phyloP scores from a whole-genome alignment of 331 rosid species.

The Acacia concinna region DNA sequence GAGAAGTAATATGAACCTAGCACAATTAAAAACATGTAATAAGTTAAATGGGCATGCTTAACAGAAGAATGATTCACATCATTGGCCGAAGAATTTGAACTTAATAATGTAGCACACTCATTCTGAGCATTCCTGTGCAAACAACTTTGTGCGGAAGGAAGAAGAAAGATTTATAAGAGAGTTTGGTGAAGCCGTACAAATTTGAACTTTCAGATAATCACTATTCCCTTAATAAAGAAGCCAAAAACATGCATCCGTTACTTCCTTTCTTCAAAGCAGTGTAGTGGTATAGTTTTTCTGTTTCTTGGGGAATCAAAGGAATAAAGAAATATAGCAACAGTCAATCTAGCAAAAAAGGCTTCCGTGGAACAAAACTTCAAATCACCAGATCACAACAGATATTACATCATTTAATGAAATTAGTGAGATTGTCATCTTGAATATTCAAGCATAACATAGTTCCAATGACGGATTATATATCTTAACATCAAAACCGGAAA shows the following conservation, averaged over 20 bases:
- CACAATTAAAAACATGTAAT: conserved; percentile 29
- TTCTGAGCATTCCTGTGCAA: conserved; percentile 11
- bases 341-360: conserved; percentile 3
- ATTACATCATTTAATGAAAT: conserved; percentile 2
- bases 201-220: not conserved
- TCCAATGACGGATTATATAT: conserved; percentile 14
- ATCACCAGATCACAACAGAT: not conserved
- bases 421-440: not conserved
- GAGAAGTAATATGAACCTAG: conserved; percentile 76
- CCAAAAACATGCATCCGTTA: not conserved
- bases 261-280: not conserved
- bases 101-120: conserved; percentile 16
- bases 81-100: conserved; percentile 14
- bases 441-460: conserved; percentile 3
- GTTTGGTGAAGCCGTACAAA: conserved; percentile 3
- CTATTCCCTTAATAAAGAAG: not conserved
- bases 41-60: conserved; percentile 16
- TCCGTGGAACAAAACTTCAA: not conserved
- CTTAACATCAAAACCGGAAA: not conserved
- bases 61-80: not conserved
- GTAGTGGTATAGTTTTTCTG: not conserved
- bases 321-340: not conserved
- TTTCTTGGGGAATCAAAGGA: conserved; percentile 4
- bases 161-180: not conserved
- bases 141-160: conserved; percentile 7